phyloP scores from a whole-genome alignment of 2,329 filamentous ascomycete genomes.

The Exophiala dermatitidis region DNA sequence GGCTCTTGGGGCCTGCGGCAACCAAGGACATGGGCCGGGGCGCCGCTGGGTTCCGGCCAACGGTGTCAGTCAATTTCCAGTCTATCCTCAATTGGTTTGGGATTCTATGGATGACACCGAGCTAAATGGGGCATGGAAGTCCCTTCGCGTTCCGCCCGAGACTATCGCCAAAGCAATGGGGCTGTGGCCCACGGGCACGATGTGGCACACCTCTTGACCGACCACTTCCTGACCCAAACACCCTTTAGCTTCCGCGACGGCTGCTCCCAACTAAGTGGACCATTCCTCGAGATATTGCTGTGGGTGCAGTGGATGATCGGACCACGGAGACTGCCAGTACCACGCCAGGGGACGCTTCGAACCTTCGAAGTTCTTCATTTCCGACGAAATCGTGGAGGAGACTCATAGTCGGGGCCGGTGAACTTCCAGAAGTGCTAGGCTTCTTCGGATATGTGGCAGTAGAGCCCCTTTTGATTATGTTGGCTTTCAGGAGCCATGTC shows the following conservation, averaged over 20 bases:
- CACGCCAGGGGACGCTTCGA: too few relatives aligned
- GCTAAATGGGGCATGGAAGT: background rate
- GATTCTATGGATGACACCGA: constrained; percentile 4
- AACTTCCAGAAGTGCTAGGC: too few relatives aligned
- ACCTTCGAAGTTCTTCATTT: too few relatives aligned
- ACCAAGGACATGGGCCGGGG: constrained; percentile 13
- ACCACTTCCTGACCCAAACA: background rate
- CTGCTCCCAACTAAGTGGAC: constrained; percentile 5
- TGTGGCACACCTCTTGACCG: background rate
- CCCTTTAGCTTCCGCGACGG: constrained; percentile 1
- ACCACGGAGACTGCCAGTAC: background rate
- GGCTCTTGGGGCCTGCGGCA: constrained; percentile 3
- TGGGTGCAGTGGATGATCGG: background rate
- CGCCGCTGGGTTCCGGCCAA: constrained; percentile 15
- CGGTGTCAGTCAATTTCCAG: constrained; percentile 17
- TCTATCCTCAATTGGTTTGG: constrained; percentile 13
- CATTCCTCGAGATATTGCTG: background rate
- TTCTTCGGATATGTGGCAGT: too few relatives aligned
- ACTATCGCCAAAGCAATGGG: background rate
- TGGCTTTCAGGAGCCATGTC: too few relatives aligned
- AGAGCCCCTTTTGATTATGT: too few relatives aligned
- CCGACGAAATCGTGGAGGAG: background rate
- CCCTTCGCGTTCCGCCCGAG: constrained; percentile 1
- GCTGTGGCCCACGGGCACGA: background rate
- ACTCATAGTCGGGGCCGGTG: too few relatives aligned